phyloP scores from a whole-genome alignment of 1,139 yeast genomes.

The Taphrina flavorubra region DNA sequence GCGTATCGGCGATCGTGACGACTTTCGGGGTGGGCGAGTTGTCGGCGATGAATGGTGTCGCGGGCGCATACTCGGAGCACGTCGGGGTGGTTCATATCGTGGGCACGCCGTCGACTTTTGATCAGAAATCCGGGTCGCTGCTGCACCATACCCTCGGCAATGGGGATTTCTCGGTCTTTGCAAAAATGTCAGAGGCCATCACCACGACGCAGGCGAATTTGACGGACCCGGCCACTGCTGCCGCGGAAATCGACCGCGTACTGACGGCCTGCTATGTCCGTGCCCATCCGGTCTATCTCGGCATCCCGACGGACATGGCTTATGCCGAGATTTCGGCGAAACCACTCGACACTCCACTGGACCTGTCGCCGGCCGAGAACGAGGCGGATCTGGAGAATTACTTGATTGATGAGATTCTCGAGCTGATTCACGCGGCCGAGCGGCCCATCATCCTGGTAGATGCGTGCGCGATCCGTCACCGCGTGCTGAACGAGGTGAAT shows the following conservation, averaged over 20 bases:
- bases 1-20: slow-evolving; percentile 42
- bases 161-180: slow-evolving; percentile 69
- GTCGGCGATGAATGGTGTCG: slow-evolving; percentile 75
- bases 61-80: slow-evolving; percentile 82
- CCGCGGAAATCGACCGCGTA: slow-evolving; percentile 69
- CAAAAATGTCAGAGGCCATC: slow-evolving; percentile 64
- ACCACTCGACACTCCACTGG: slow-evolving; percentile 51
- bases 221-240: slow-evolving; percentile 58
- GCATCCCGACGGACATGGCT: slow-evolving; percentile 64
- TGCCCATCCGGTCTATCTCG: slow-evolving; percentile 80
- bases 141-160: slow-evolving; percentile 70
- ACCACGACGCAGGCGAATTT: slow-evolving; percentile 66
- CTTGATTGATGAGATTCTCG: slow-evolving; percentile 59
- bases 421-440: slow-evolving; percentile 59
- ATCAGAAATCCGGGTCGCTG: slow-evolving; percentile 53
- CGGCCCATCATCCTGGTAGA: slow-evolving; percentile 73
- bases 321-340: slow-evolving; percentile 57
- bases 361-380: slow-evolving; percentile 49
- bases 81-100: slow-evolving; percentile 82
- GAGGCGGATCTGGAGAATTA: slow-evolving; percentile 52
- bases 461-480: slow-evolving; percentile 65
- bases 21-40: slow-evolving; percentile 65
- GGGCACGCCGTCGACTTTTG: slow-evolving; percentile 67
- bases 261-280: slow-evolving; percentile 61
- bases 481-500: slow-evolving; percentile 55